A percentile compares a stretch with the other conserved stretches of the same genome.
Conservation (phyloP, 495 filamentous ascomycete species). For the Pyrenula aspistea region DNA sequence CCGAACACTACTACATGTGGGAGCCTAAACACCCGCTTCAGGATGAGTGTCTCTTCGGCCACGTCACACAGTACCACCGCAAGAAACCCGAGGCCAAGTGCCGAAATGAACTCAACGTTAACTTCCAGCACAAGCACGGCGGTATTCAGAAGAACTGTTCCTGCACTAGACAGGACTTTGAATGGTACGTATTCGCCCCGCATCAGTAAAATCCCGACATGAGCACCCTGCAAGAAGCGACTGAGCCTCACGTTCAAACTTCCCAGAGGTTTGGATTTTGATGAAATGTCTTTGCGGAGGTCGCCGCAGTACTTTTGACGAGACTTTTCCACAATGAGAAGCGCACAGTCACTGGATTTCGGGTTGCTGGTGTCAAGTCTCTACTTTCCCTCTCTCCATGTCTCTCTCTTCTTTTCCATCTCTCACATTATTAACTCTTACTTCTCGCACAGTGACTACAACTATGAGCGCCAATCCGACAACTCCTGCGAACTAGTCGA, state of each 20-base stretch:
- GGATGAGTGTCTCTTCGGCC: constrained; percentile 82
- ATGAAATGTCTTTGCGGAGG: too few species aligned
- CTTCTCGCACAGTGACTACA: constrained; percentile 86
- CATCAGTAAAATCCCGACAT: too few species aligned
- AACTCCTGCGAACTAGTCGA: constrained; percentile 63
- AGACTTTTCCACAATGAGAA: too few species aligned
- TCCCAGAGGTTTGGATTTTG: too few species aligned
- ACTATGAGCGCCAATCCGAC: constrained; percentile 67
- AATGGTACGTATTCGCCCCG: constrained; percentile 65
- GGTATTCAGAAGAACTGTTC: constrained; percentile 63
- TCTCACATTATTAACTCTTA: constrained; percentile 12
- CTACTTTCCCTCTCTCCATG: neutral
- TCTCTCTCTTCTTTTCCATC: neutral
- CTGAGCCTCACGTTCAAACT: constrained; percentile 3
- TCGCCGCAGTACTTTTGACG: too few species aligned
- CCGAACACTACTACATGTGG: constrained; percentile 77
- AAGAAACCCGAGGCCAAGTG: constrained; percentile 65
- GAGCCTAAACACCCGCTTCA: constrained; percentile 65
- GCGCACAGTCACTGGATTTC: too few species aligned
- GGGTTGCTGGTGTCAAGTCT: too few species aligned
- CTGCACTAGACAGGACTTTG: constrained; percentile 76
- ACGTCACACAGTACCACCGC: constrained; percentile 77
- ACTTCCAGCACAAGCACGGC: constrained; percentile 48
- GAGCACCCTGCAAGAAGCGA: too few species aligned
- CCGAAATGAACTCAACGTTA: constrained; percentile 61